phyloP scores from a whole-genome alignment of 148 eudicot genomes.

The Silene uniflora region DNA sequence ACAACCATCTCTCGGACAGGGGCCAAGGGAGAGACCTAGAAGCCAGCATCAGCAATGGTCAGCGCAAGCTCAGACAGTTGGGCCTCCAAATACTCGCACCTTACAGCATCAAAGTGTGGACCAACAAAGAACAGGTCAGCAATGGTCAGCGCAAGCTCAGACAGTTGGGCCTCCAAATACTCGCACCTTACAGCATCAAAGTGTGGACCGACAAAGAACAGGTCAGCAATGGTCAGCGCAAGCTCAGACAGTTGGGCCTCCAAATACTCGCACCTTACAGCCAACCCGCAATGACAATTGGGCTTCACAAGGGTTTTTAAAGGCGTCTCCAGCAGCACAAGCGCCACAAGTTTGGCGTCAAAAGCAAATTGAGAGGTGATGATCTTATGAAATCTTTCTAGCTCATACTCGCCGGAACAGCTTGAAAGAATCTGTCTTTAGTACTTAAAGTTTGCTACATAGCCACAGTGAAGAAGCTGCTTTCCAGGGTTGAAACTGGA shows the following conservation, averaged over 20 bases:
- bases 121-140: constrained; percentile 11
- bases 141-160: constrained; percentile 22
- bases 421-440: background rate
- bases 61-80: constrained; percentile 15
- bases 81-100: constrained; percentile 15
- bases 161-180: constrained; percentile 11
- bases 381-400: background rate
- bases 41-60: constrained; percentile 17
- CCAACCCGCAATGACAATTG: constrained; percentile 8
- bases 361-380: constrained; percentile 28
- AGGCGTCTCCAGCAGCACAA: constrained; percentile 21
- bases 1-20: constrained; percentile 18
- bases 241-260: constrained; percentile 12
- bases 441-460: background rate
- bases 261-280: constrained; percentile 11
- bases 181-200: background rate
- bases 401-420: background rate
- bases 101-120: constrained; percentile 3
- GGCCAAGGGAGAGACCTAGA: constrained; percentile 3
- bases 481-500: constrained; percentile 1
- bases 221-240: constrained; percentile 20
- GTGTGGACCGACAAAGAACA: constrained; percentile 11
- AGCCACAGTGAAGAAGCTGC: background rate
- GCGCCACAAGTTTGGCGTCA: constrained; percentile 40
- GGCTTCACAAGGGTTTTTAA: constrained; percentile 15